Conservation (phyloP, 345 rosid genomes). For the Salix arbutifolia region DNA sequence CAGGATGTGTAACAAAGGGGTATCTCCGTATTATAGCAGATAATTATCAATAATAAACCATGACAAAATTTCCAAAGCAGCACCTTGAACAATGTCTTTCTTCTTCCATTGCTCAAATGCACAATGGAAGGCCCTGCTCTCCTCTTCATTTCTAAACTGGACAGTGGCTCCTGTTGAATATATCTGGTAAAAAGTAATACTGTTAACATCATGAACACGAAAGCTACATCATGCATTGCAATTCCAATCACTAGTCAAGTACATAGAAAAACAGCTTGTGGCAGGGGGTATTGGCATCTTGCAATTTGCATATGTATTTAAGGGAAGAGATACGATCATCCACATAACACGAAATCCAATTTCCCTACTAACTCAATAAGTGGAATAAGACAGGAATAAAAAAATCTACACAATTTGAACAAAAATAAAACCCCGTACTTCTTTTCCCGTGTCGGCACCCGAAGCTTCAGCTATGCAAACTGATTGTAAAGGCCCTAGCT, state of each 20-base stretch:
- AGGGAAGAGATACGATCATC: neutral
- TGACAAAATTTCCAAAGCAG: slow-evolving; percentile 28
- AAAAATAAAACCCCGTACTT: slow-evolving; percentile 40
- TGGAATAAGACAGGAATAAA: neutral
- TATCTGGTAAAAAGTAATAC: slow-evolving; percentile 50
- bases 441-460: slow-evolving; percentile 38
- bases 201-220: slow-evolving; percentile 21
- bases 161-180: slow-evolving; percentile 59
- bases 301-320: neutral
- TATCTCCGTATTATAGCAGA: neutral
- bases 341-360: neutral
- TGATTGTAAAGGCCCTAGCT: slow-evolving; percentile 64
- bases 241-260: neutral
- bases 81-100: slow-evolving; percentile 55
- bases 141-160: slow-evolving; percentile 69
- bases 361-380: neutral
- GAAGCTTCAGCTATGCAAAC: slow-evolving; percentile 51
- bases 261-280: neutral
- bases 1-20: neutral
- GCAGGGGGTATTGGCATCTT: neutral
- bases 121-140: slow-evolving; percentile 69
- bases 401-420: neutral
- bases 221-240: neutral
- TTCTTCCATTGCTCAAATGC: slow-evolving; percentile 82
- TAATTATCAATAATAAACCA: slow-evolving; percentile 10